A percentile compares a stretch with the other conserved stretches of the same genome.
phyloP scores from a whole-genome alignment of 1,139 yeast species.

The Kodamaea sp. region DNA sequence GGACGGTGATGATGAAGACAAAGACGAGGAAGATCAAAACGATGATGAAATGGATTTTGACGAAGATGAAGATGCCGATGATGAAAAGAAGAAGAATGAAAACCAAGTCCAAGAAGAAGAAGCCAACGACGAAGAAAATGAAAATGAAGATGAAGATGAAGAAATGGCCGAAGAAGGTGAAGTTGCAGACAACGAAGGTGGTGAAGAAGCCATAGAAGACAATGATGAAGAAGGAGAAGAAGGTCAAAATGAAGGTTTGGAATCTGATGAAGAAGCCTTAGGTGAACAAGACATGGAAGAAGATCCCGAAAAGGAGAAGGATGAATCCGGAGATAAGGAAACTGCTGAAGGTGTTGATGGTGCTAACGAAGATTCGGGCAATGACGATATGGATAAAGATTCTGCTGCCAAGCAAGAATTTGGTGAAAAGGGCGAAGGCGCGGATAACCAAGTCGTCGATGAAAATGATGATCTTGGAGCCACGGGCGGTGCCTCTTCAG shows the following conservation, averaged over 20 bases:
- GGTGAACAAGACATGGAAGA: slow-evolving; percentile 21
- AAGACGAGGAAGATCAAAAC: slow-evolving; percentile 39
- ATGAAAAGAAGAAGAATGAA: slow-evolving; percentile 17
- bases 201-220: slow-evolving; percentile 23
- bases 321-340: slow-evolving; percentile 23
- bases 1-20: slow-evolving; percentile 65
- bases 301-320: slow-evolving; percentile 25
- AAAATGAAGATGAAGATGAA: slow-evolving; percentile 21
- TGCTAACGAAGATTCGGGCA: slow-evolving; percentile 47
- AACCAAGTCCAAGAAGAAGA: slow-evolving; percentile 19
- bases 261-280: slow-evolving; percentile 17
- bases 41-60: slow-evolving; percentile 27
- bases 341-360: slow-evolving; percentile 44
- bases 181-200: slow-evolving; percentile 24
- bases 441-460: slow-evolving; percentile 62
- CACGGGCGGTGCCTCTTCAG: slow-evolving; percentile 55
- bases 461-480: slow-evolving; percentile 72
- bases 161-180: slow-evolving; percentile 24
- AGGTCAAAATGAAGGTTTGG: slow-evolving; percentile 9
- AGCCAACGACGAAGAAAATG: slow-evolving; percentile 19
- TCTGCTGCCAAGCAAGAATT: slow-evolving; percentile 69
- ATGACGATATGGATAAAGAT: slow-evolving; percentile 53
- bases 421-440: slow-evolving; percentile 74
- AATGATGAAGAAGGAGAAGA: slow-evolving; percentile 16
- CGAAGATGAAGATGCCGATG: slow-evolving; percentile 19